Evolutionary conservation across 1,284 basidiomycete species (phyloP), one percentile per base, ranked within the genome.

Genomic region (Cryptococcus hybrid): DNA sequence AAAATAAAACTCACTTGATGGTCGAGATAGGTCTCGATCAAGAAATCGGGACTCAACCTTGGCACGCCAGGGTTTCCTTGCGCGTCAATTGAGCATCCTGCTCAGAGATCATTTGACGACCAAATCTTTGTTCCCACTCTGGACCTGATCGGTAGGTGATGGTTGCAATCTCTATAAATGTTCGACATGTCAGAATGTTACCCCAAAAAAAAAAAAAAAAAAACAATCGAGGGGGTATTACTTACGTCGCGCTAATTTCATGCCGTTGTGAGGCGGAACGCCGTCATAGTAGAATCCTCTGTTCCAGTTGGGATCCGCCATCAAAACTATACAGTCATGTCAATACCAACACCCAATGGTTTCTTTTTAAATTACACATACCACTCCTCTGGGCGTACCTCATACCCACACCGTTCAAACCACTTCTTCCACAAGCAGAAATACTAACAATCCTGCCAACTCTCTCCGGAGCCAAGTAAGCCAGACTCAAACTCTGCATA

Each of bases 241-340:
- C 90, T 70, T 74, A 92, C 91, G 95, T 61, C 95, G 85, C 13
- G 95, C 96, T 38, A 99, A 84, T 78, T 99, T 99, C 93, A 99
- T 98, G 30, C 95, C 95, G 2, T 88, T 90, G 75, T 99, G 96
- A 2, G 95, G 95, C 1, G 95, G 96, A 11, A 94, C 74, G n/a
- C 84, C 83, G 54, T 92, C 89, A 72, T 99, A 99, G 79, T 99
- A 99, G 76, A 95, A 97, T 1, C 96, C 95, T 44, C 93, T 87
- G 65, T 99, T 99, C 96, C 95, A 99, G 67, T 99, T 97, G 0
- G 95, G 95, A 77, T 99, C 95, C 5, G 93, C 88, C 95, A 99
- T 99, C 54, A 99, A 84, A 9, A 99, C 95, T 92, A 62, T 9
- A 18, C 47, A 15, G 24, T 7, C n/a, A 11, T 18, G 44, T 58